A percentile compares a stretch with the other conserved stretches of the same genome.
Conservation (phyloP, 2,329 filamentous ascomycete genomes). For the Fusarium lateritium region DNA sequence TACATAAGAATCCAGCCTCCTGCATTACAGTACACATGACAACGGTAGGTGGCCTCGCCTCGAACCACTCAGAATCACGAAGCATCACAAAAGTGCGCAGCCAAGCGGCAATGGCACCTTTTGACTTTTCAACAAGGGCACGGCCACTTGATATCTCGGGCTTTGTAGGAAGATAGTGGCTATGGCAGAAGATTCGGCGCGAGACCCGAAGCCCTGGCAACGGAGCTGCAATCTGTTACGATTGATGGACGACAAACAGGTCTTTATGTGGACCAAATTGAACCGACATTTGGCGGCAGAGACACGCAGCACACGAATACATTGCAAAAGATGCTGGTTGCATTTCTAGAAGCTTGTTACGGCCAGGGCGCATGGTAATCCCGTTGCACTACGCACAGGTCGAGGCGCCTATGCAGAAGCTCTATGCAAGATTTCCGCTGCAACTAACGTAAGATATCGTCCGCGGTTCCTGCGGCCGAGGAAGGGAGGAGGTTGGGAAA, state of each 20-base stretch:
- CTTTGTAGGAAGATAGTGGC: background rate
- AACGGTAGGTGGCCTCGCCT: background rate
- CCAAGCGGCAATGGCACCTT: too few relatives aligned
- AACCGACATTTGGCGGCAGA: conserved; percentile 31
- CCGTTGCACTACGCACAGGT: conserved; percentile 37
- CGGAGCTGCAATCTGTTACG: conserved; percentile 1
- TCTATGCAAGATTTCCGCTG: conserved; percentile 52
- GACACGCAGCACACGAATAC: conserved; percentile 19
- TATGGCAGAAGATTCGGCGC: background rate
- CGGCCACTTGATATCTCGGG: too few relatives aligned
- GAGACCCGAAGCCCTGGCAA: background rate
- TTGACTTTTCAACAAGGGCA: too few relatives aligned
- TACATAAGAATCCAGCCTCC: background rate
- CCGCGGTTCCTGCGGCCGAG: conserved; percentile 32
- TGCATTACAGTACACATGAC: background rate
- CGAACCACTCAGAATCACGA: background rate
- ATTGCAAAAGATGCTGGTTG: conserved; percentile 19
- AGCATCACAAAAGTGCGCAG: background rate
- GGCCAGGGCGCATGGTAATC: conserved; percentile 30
- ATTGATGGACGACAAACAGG: background rate
- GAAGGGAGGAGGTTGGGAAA: conserved; percentile 31
- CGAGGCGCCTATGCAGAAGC: conserved; percentile 39
- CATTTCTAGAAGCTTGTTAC: conserved; percentile 37
- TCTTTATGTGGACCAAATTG: background rate
- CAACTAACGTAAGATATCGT: conserved; percentile 43